Evolutionary conservation across 2,329 filamentous ascomycete genomes (phyloP), one percentile per base, ranked within the genome.

Genomic region (Sarocladium kiliense): DNA sequence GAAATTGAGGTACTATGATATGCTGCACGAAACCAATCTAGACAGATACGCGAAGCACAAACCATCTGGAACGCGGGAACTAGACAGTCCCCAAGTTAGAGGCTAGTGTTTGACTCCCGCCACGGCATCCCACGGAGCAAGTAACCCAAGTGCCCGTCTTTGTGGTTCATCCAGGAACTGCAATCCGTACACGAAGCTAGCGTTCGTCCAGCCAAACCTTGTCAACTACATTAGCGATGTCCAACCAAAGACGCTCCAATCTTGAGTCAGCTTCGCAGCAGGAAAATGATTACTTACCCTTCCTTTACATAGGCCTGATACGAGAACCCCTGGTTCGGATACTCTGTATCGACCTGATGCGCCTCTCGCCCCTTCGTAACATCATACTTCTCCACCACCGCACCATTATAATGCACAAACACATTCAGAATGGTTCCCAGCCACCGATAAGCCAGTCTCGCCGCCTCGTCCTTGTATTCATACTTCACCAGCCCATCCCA

Each of bases 321-420:
- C 68, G 96, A 90, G 53, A 88, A 77, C 2, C 94, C 94, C 71
- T 97, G 94, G 71, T 99, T 99, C 6, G 94, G 94, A 66, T 99
- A 99, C 73, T 99, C 94, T 56, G 93, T 94, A 70, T 95, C 90
- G 14, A 97, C 94, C 59, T 88, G 86, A 72, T 97, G 94, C 36
- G 94, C 91, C 65, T 96, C 91, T 55, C 92, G 84, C 4, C 88
- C 86, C 56, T 90, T 79, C 23, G 93, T 97, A 57, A 99, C 93
- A 71, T 99, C 90, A 74, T 99, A 99, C 75, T 97, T 97, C 74
- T 99, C 94, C 4, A 97, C 94, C 1, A 99, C 93, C 10, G 97
- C 91, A 37, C 94, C 94, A 67, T 97, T 97, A 77, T 93, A 97
- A 70, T 99, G 92, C 58, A 97, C 91, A 74, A 97, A 97, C 0